These are phyloP conservation scores for button mushroom (Agaricus bisporus) DNA, from an alignment of 768 basidiomycete species.

Conservation along the genomic window DNA sequence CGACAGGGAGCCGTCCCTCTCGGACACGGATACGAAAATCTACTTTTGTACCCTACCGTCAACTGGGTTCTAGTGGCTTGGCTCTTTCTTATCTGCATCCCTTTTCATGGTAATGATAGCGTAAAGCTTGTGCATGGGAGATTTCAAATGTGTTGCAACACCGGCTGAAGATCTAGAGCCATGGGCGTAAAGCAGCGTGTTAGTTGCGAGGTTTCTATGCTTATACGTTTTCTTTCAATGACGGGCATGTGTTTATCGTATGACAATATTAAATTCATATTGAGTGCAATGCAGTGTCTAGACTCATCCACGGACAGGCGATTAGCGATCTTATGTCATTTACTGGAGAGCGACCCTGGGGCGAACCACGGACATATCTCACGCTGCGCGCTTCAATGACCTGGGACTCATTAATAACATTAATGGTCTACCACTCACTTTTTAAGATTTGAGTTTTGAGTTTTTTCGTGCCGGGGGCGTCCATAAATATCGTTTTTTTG, in stretches of 20 bases:
- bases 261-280: too few species aligned
- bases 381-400: neutral
- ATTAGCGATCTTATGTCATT: neutral
- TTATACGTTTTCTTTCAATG: neutral
- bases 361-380: neutral
- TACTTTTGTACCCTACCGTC: neutral
- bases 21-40: neutral
- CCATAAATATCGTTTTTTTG: neutral
- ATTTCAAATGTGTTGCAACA: neutral
- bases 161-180: neutral
- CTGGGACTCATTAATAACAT: neutral
- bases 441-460: slow-evolving; percentile 1
- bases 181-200: neutral
- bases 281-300: too few species aligned
- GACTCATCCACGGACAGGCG: neutral
- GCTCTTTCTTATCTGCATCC: neutral
- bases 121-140: slow-evolving; percentile 1
- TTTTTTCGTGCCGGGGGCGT: neutral
- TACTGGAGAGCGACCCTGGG: neutral
- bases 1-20: neutral
- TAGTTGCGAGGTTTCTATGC: neutral
- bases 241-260: neutral
- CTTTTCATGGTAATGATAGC: neutral
- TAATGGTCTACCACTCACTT: neutral
- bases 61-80: neutral